phyloP scores from a whole-genome alignment of 768 basidiomycete genomes.

The Lactarius sp. region DNA sequence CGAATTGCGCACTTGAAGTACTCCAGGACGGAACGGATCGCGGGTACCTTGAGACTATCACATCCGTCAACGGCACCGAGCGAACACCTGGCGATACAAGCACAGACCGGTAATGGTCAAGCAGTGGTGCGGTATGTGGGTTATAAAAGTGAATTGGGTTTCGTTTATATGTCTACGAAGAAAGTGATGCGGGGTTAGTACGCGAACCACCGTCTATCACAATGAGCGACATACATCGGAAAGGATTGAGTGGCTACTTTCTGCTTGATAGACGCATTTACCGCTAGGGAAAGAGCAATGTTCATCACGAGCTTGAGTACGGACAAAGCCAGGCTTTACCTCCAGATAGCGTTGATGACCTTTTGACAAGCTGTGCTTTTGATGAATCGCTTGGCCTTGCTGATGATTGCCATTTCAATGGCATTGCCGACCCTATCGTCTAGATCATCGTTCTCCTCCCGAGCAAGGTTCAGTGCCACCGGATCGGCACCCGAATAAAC shows the following conservation, averaged over 20 bases:
- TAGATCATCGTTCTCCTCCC: conserved; percentile 63
- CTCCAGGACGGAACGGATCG: conserved; percentile 85
- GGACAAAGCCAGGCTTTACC: conserved; percentile 38
- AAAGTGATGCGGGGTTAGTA: background rate
- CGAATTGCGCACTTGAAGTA: conserved; percentile 62
- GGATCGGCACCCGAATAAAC: conserved; percentile 74
- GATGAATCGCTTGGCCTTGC: conserved; percentile 84
- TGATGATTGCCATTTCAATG: conserved; percentile 87
- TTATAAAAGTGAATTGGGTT: conserved; percentile 92
- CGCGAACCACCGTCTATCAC: background rate
- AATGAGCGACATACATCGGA: conserved; percentile 59
- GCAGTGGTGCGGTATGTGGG: conserved; percentile 86
- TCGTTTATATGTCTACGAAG: conserved; percentile 81
- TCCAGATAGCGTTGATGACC: conserved; percentile 82
- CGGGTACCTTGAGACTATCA: conserved; percentile 82
- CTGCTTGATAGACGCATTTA: conserved; percentile 85
- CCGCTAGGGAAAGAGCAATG: conserved; percentile 46
- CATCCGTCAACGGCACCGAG: conserved; percentile 9
- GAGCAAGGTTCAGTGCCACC: conserved; percentile 50
- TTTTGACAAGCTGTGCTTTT: conserved; percentile 86
- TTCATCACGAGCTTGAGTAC: conserved; percentile 22
- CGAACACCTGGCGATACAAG: background rate
- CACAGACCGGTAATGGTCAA: conserved; percentile 85
- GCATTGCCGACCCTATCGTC: conserved; percentile 86
- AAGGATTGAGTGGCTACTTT: conserved; percentile 83